Conservation (phyloP, 1,139 yeast genomes). For the Saccharomycopsis hybrid region DNA sequence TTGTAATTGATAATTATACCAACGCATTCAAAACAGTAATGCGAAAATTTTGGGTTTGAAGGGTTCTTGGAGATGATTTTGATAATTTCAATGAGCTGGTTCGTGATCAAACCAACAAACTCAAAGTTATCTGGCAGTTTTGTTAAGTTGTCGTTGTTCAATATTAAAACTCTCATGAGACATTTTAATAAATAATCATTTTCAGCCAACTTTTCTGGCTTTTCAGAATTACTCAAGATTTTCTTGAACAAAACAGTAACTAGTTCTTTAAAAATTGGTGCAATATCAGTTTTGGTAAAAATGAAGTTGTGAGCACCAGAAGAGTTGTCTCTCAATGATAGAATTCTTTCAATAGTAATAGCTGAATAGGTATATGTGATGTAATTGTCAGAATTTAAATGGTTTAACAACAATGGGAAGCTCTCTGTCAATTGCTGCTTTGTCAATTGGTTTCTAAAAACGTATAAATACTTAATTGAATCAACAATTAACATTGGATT, state of each 20-base stretch:
- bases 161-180: conserved; percentile 73
- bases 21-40: conserved; percentile 82
- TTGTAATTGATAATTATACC: conserved; percentile 65
- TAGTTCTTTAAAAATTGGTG: conserved; percentile 46
- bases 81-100: conserved; percentile 63
- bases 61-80: conserved; percentile 79
- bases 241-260: conserved; percentile 61
- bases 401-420: conserved; percentile 72
- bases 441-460: conserved; percentile 87
- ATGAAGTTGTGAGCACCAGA: conserved; percentile 36
- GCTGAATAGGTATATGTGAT: conserved; percentile 93
- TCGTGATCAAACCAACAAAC: conserved; percentile 26
- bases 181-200: conserved; percentile 91
- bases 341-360: conserved; percentile 81
- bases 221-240: conserved; percentile 45
- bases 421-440: conserved; percentile 76
- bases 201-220: conserved; percentile 87
- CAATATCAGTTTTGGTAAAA: conserved; percentile 68
- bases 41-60: conserved; percentile 89
- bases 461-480: conserved; percentile 84
- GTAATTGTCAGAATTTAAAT: conserved; percentile 57
- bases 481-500: conserved; percentile 77
- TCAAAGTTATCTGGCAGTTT: conserved; percentile 3
- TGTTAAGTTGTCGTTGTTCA: conserved; percentile 56
- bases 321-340: conserved; percentile 60